phyloP scores from a whole-genome alignment of 768 basidiomycete genomes.

The Lactarius sanguifluus region DNA sequence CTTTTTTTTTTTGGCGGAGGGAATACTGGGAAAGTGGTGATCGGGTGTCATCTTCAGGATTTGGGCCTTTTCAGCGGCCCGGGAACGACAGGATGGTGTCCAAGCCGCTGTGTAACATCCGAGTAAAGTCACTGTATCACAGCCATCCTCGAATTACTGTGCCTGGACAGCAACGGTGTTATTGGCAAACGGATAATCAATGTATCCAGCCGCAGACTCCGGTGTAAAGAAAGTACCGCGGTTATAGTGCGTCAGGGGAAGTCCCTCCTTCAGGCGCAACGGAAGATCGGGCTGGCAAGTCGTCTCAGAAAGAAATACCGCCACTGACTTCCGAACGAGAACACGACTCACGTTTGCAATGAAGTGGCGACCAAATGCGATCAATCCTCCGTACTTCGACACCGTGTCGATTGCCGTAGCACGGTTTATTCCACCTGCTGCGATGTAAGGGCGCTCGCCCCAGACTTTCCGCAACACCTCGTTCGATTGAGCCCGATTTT shows the following conservation, averaged over 20 bases:
- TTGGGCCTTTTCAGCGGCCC: not conserved
- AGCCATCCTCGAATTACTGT: not conserved
- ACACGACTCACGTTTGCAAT: conserved; percentile 17
- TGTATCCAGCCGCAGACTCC: conserved; percentile 17
- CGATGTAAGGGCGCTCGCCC: conserved; percentile 14
- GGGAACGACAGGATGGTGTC: not conserved
- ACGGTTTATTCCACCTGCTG: conserved; percentile 17
- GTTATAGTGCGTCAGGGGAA: conserved; percentile 10
- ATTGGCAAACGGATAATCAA: conserved; percentile 21
- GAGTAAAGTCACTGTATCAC: too few species aligned
- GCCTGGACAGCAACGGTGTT: not conserved
- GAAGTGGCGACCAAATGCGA: conserved; percentile 22
- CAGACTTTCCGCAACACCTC: conserved; percentile 2
- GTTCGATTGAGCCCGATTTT: not conserved
- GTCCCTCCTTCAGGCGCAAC: conserved; percentile 17
- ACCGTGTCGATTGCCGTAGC: conserved; percentile 6
- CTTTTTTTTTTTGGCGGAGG: not conserved
- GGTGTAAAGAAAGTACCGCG: conserved; percentile 13
- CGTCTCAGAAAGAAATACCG: not conserved
- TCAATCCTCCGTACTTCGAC: conserved; percentile 16
- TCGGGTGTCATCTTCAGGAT: not conserved
- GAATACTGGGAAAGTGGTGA: not conserved
- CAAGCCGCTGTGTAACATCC: not conserved
- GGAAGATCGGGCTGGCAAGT: conserved; percentile 25
- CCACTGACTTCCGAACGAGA: not conserved